Conservation (phyloP, 2,329 filamentous ascomycete genomes). For the Leptographium wingfieldii region DNA sequence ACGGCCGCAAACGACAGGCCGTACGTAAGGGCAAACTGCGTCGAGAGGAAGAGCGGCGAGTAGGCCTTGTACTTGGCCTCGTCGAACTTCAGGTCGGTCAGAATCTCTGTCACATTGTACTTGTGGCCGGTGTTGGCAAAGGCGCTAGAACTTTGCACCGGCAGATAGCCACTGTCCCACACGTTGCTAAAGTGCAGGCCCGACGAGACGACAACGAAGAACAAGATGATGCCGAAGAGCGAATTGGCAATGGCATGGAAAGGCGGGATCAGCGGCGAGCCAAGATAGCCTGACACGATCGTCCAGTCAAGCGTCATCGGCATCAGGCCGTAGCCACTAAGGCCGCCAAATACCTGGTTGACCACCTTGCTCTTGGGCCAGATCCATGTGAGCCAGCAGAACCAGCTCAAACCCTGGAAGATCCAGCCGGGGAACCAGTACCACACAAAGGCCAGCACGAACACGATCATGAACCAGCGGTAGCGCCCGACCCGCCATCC, state of each 20-base stretch:
- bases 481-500: slow-evolving; percentile 55
- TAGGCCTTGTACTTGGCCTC: slow-evolving; percentile 48
- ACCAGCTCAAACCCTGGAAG: slow-evolving; percentile 33
- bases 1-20: slow-evolving; percentile 47
- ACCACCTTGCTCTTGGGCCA: slow-evolving; percentile 31
- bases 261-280: slow-evolving; percentile 36
- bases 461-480: slow-evolving; percentile 47
- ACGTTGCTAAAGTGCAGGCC: slow-evolving; percentile 44
- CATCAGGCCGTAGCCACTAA: slow-evolving; percentile 23
- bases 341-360: slow-evolving; percentile 34
- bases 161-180: slow-evolving; percentile 48
- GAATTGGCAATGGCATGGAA: slow-evolving; percentile 46
- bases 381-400: slow-evolving; percentile 34
- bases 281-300: slow-evolving; percentile 33
- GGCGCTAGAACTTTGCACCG: slow-evolving; percentile 45
- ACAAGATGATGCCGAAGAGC: slow-evolving; percentile 37
- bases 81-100: slow-evolving; percentile 46
- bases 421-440: slow-evolving; percentile 45
- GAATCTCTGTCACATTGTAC: slow-evolving; percentile 50
- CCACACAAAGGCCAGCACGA: slow-evolving; percentile 38
- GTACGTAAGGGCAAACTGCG: slow-evolving; percentile 48
- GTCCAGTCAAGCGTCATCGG: slow-evolving; percentile 27
- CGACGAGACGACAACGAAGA: slow-evolving; percentile 44
- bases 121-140: slow-evolving; percentile 50
- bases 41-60: slow-evolving; percentile 51